phyloP scores from a whole-genome alignment of 2,329 filamentous ascomycete species.

The Xylariaceae sp. region DNA sequence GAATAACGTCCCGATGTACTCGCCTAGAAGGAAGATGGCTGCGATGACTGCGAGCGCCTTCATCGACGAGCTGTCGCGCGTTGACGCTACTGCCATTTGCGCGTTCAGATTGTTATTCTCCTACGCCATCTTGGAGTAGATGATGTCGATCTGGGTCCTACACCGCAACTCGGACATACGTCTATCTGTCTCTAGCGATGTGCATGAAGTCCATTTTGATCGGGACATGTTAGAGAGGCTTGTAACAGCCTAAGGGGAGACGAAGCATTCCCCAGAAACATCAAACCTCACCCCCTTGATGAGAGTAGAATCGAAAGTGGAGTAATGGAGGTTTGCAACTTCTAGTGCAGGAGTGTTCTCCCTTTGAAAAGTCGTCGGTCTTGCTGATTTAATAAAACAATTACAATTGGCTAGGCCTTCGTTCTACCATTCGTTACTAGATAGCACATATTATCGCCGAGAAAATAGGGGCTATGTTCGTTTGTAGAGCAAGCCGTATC shows the following conservation, averaged over 20 bases:
- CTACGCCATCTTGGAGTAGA: conserved; percentile 57
- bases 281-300: conserved; percentile 3
- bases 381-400: conserved; percentile 2
- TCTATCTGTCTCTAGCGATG: conserved; percentile 53
- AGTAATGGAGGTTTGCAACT: neutral
- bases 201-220: conserved; percentile 44
- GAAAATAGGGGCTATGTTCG: conserved; percentile 12
- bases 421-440: neutral
- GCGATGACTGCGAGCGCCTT: conserved; percentile 56
- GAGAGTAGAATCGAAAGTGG: conserved; percentile 9
- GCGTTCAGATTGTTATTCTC: conserved; percentile 59
- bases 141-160: conserved; percentile 55
- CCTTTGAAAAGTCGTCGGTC: neutral
- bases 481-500: conserved; percentile 14
- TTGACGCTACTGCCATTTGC: conserved; percentile 77
- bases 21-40: conserved; percentile 55
- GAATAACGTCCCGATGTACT: conserved; percentile 54
- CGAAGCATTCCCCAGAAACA: conserved; percentile 16
- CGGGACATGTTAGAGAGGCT: conserved; percentile 21
- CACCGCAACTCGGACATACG: conserved; percentile 55
- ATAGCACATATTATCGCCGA: conserved; percentile 6
- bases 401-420: conserved; percentile 3
- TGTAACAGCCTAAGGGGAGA: conserved; percentile 17
- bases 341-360: neutral
- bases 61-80: conserved; percentile 61